These are phyloP conservation scores for Termitomyces eurrhizus DNA, from an alignment of 768 basidiomycete species.

Conservation along the genomic window DNA sequence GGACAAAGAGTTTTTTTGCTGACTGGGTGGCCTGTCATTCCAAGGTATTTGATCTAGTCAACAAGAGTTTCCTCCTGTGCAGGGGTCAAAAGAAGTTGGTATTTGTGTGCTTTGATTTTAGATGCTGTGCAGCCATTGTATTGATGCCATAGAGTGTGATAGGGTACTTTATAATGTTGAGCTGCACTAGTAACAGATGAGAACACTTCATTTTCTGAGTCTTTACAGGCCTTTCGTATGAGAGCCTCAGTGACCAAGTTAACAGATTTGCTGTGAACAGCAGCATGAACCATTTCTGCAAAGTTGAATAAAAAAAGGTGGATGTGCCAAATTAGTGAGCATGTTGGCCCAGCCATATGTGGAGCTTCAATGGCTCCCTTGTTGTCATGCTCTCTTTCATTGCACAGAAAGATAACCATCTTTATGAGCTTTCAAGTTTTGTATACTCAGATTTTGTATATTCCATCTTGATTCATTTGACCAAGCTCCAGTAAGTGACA, in stretches of 20 bases:
- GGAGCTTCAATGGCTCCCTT: not conserved
- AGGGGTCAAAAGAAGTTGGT: not conserved
- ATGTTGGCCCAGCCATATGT: not conserved
- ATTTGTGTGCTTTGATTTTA: not conserved
- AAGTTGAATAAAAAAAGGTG: not conserved
- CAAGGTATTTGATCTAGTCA: no score
- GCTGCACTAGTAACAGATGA: not conserved
- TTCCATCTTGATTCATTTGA: no score
- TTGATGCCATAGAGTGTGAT: not conserved
- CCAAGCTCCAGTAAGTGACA: no score
- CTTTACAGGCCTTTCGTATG: not conserved
- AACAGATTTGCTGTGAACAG: not conserved
- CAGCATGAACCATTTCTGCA: not conserved
- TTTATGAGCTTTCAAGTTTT: no score
- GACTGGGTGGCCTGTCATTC: no score
- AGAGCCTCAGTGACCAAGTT: not conserved
- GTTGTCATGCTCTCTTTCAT: not conserved
- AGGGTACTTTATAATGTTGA: no score
- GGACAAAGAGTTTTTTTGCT: no score
- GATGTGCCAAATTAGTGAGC: not conserved
- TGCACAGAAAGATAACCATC: not conserved
- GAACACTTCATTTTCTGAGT: not conserved
- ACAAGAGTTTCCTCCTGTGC: no score
- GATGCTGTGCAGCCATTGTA: not conserved
- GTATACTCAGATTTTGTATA: no score